A percentile compares a stretch with the other conserved stretches of the same genome.
These are phyloP conservation scores for Mycena indigotica DNA, from an alignment of 768 basidiomycete genomes.

Conservation along the genomic window DNA sequence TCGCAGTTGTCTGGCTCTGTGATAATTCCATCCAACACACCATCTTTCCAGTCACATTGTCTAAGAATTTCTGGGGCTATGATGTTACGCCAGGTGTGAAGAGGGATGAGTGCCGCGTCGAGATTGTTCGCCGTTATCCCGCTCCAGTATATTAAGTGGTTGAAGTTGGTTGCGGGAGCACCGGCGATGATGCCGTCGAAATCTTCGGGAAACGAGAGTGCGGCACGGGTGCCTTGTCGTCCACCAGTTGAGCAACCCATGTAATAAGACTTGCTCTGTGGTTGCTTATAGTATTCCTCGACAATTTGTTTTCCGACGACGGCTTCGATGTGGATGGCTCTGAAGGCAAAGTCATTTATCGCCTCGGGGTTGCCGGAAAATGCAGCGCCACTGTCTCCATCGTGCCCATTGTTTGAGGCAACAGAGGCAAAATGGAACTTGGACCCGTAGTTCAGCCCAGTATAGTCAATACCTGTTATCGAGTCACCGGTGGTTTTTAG, in stretches of 20 bases:
- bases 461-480: constrained; percentile 25
- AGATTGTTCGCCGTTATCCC: constrained; percentile 1
- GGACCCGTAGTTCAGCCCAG: constrained; percentile 20
- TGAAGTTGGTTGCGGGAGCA: constrained; percentile 27
- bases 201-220: constrained; percentile 29
- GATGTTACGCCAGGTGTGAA: neutral
- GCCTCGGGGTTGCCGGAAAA: constrained; percentile 28
- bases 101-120: constrained; percentile 21
- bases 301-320: constrained; percentile 30
- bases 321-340: constrained; percentile 27
- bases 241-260: constrained; percentile 32
- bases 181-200: constrained; percentile 32
- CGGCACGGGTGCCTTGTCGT: constrained; percentile 28
- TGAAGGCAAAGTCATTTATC: constrained; percentile 29
- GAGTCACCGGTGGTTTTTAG: neutral
- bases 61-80: constrained; percentile 10
- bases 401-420: constrained; percentile 28
- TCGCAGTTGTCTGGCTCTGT: constrained; percentile 19
- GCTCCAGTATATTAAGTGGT: constrained; percentile 13
- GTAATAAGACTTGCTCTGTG: constrained; percentile 28
- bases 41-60: constrained; percentile 19
- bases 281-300: constrained; percentile 26
- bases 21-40: constrained; percentile 19
- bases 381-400: constrained; percentile 21
- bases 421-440: constrained; percentile 26